Conservation (phyloP, 2,329 filamentous ascomycete genomes). For the Cadophora luteo-olivacea region DNA sequence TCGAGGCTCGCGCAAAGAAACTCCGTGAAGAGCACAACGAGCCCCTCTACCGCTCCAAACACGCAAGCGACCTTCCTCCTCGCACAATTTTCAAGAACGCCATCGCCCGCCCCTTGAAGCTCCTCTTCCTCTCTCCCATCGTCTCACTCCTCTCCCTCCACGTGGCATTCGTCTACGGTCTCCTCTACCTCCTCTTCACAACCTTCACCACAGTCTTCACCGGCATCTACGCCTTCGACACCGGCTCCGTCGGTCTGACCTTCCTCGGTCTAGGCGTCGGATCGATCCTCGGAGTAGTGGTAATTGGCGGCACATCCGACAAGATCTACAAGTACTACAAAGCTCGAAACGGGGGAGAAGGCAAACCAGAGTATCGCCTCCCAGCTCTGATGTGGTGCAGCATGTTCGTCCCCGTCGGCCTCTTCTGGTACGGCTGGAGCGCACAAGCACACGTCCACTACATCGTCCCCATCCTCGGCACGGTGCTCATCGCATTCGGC, state of each 20-base stretch:
- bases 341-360: constrained; percentile 47
- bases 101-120: not conserved
- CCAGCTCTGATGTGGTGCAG: constrained; percentile 52
- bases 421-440: not conserved
- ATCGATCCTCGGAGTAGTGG: constrained; percentile 25
- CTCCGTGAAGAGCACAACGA: no score
- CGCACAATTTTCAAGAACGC: not conserved
- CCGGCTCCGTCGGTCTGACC: constrained; percentile 50
- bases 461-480: not conserved
- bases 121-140: not conserved
- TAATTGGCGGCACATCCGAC: constrained; percentile 12
- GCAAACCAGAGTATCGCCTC: constrained; percentile 42
- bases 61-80: no score
- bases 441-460: not conserved
- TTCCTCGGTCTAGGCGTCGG: constrained; percentile 54
- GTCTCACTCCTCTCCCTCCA: constrained; percentile 54
- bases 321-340: constrained; percentile 44
- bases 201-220: constrained; percentile 58
- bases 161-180: constrained; percentile 58
- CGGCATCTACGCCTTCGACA: constrained; percentile 48
- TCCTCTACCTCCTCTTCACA: constrained; percentile 59
- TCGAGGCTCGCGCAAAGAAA: no score
- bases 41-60: no score
- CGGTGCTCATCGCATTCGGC: not conserved
- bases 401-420: not conserved